Percentiles rank a stretch among this genome's conserved stretches.
Conservation (phyloP, 129 eudicot genomes). For the Flaveria trinervia region DNA sequence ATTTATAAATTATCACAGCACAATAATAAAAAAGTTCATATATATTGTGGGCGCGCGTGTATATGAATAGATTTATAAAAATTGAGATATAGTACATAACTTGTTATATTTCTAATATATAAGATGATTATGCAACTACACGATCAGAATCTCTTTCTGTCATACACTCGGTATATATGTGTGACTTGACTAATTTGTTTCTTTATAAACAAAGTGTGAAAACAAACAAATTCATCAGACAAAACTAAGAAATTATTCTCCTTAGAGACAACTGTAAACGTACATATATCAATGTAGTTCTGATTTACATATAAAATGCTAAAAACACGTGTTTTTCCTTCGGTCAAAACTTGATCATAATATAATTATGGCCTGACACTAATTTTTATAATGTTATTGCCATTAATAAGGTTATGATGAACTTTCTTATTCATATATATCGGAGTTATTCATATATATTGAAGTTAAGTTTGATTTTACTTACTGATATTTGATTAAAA, state of each 20-base stretch:
- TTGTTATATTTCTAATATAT: no score
- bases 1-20: neutral
- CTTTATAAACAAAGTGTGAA: neutral
- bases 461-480: no score
- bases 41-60: no score
- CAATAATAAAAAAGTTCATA: neutral
- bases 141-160: no score
- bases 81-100: no score
- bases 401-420: neutral
- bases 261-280: neutral
- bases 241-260: neutral
- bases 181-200: neutral
- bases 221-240: neutral
- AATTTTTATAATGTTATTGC: neutral
- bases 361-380: neutral
- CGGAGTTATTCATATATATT: no score
- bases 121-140: no score
- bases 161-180: no score
- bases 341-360: neutral
- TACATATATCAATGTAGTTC: neutral
- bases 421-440: no score
- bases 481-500: no score
- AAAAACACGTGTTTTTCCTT: neutral
- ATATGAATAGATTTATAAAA: no score
- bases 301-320: neutral